phyloP scores from a whole-genome alignment of 768 basidiomycete species.

The Pseudohyphozyma bogoriensis region DNA sequence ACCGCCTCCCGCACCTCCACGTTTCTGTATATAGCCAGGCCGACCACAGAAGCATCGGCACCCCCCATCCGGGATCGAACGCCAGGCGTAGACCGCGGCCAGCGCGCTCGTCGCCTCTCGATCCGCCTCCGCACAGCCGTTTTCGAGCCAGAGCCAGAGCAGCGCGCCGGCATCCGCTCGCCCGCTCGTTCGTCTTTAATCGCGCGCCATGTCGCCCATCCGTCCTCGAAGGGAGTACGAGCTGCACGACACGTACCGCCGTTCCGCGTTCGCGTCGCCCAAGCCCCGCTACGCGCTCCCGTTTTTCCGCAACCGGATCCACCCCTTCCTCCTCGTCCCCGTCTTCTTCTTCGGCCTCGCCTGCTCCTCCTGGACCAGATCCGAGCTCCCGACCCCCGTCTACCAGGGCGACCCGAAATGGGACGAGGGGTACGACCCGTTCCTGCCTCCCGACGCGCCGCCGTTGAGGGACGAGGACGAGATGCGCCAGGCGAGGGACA shows the following conservation, averaged over 20 bases:
- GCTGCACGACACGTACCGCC: background rate
- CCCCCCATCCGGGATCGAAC: too few species aligned
- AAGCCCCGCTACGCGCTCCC: background rate
- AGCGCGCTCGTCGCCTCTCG: too few species aligned
- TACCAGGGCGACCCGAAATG: constrained; percentile 10
- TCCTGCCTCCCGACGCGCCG: constrained; percentile 1
- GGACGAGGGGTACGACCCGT: background rate
- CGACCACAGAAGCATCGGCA: too few species aligned
- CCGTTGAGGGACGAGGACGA: background rate
- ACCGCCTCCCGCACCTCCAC: too few species aligned
- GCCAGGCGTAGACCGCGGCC: too few species aligned
- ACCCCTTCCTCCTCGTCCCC: constrained; percentile 26
- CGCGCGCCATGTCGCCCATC: background rate
- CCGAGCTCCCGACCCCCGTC: background rate
- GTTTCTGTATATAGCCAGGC: too few species aligned
- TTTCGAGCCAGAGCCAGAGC: background rate
- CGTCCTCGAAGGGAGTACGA: background rate
- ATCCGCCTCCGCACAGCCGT: too few species aligned
- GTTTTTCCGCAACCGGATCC: constrained; percentile 11
- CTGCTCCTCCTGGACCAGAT: constrained; percentile 1
- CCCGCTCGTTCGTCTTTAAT: too few species aligned
- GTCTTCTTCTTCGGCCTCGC: constrained; percentile 24
- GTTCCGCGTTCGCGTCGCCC: background rate
- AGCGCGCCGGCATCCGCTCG: background rate
- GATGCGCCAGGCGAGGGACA: background rate